Evolutionary conservation across 2,329 filamentous ascomycete species (phyloP), one percentile per base, ranked within the genome.

Genomic region (Pezicula radicicola): DNA sequence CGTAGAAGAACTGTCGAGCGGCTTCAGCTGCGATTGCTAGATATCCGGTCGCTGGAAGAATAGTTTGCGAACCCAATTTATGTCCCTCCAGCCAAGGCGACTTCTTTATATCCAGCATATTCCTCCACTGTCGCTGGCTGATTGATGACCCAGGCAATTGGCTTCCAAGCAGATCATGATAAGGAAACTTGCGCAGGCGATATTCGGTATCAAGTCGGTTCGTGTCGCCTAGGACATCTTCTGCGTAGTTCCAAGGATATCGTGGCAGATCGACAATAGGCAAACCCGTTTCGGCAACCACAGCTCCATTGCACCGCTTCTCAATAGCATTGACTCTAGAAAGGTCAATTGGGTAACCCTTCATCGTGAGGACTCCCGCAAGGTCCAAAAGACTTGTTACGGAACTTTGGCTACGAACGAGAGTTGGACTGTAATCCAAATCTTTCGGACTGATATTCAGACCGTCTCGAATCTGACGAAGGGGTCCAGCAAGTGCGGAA

Each of bases 241-340:
- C 68, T 2, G 69, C 67, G 57, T 79, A 75, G 41, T 79, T 73
- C 74, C 77, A 80, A 0, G 71, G 68, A 52, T 80, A 81, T 0
- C 60, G 51, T 1, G 77, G 77, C 1, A 75, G 51, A 52, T 58
- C 52, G 19, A 48, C 58, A 33, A 61, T 37, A n/a, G 27, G 25
- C 16, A 21, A 8, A 10, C 18, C 62, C 15, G 12, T 15, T 12
- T 13, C 12, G 12, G 3, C 5, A 42, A 16, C 15, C 6, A 42
- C 19, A 16, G n/a, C 40, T 16, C 12, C 12, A 21, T 21, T 19
- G 18, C 5, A 6, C 12, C 15, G n/a, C 15, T 21, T n/a, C 40
- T 42, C 15, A 21, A 42, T 21, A 12, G 40, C 33, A 45, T 51
- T 58, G 9, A 53, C 50, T 21, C 18, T 45, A 13, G 27, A 16